Conservation (phyloP, 2,329 filamentous ascomycete genomes). For the Pezicula neosporulosa region DNA sequence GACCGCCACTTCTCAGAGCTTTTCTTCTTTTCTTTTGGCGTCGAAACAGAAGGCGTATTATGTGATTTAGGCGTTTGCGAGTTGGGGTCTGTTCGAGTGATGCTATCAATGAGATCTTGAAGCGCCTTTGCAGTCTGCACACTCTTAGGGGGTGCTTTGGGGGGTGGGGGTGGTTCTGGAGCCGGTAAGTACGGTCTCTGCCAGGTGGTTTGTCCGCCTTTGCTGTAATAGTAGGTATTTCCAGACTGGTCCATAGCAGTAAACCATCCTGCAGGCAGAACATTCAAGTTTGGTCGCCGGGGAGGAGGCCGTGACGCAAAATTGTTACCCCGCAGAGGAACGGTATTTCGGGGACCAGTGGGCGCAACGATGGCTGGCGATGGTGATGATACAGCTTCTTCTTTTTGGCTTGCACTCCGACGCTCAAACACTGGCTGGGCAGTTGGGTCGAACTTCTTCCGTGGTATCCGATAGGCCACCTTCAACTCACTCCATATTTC, state of each 20-base stretch:
- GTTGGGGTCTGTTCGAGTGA: slow-evolving; percentile 58
- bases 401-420: slow-evolving; percentile 60
- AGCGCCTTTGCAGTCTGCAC: slow-evolving; percentile 63
- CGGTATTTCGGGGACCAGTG: slow-evolving; percentile 41
- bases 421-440: slow-evolving; percentile 53
- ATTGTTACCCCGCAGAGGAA: slow-evolving; percentile 53
- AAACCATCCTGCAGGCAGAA: slow-evolving; percentile 84
- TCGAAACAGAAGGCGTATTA: slow-evolving; percentile 51
- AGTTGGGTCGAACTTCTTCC: slow-evolving; percentile 78
- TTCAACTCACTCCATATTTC: slow-evolving; percentile 87
- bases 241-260: slow-evolving; percentile 68
- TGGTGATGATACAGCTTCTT: slow-evolving; percentile 35
- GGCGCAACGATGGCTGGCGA: slow-evolving; percentile 32
- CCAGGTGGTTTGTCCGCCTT: slow-evolving; percentile 78
- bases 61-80: slow-evolving; percentile 49
- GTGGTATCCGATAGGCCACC: slow-evolving; percentile 86
- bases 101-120: slow-evolving; percentile 81
- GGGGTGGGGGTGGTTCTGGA: slow-evolving; percentile 49
- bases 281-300: slow-evolving; percentile 50
- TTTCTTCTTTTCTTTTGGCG: slow-evolving; percentile 51
- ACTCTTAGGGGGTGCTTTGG: slow-evolving; percentile 47
- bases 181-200: slow-evolving; percentile 69
- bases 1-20: slow-evolving; percentile 70
- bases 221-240: slow-evolving; percentile 81
- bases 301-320: slow-evolving; percentile 48